Percentiles rank a stretch among this genome's conserved stretches.
Conservation (phyloP, 768 basidiomycete genomes). For the Daedaleopsis nitida region DNA sequence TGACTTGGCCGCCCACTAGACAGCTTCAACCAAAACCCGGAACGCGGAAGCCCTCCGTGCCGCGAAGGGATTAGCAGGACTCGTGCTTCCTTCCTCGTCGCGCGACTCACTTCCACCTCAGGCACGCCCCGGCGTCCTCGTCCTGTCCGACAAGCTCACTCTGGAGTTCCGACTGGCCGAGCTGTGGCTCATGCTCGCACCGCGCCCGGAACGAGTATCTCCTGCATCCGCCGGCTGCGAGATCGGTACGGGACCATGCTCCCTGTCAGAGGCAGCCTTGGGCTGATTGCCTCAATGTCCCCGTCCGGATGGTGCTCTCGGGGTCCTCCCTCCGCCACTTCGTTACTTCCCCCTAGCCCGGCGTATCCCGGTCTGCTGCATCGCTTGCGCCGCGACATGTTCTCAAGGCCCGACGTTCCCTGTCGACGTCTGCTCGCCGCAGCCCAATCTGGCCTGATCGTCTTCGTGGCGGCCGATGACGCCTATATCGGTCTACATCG, state of each 20-base stretch:
- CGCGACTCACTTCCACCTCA: not conserved
- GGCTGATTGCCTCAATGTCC: not conserved
- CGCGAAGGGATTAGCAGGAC: not conserved
- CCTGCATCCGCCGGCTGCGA: not conserved
- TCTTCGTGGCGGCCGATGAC: constrained; percentile 10
- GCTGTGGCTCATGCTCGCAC: not conserved
- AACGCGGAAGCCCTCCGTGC: not conserved
- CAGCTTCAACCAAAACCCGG: not conserved
- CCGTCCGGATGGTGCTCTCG: not conserved
- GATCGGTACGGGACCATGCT: not conserved
- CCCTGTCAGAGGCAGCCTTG: not conserved
- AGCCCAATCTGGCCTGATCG: constrained; percentile 13
- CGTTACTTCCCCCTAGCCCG: not conserved
- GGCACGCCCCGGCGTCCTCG: not conserved
- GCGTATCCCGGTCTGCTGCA: constrained; percentile 2
- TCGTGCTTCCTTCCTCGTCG: not conserved
- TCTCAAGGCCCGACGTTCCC: not conserved
- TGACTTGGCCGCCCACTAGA: not conserved
- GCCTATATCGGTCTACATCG: not conserved
- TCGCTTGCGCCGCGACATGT: not conserved
- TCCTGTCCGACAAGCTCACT: not conserved
- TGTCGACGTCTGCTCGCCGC: not conserved
- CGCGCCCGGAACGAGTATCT: not conserved
- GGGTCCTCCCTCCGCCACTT: not conserved
- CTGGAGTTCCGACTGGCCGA: not conserved